These are phyloP conservation scores for Rhizopus stolonifer DNA, from an alignment of 371 early-diverging fungal species.

Conservation along the genomic window DNA sequence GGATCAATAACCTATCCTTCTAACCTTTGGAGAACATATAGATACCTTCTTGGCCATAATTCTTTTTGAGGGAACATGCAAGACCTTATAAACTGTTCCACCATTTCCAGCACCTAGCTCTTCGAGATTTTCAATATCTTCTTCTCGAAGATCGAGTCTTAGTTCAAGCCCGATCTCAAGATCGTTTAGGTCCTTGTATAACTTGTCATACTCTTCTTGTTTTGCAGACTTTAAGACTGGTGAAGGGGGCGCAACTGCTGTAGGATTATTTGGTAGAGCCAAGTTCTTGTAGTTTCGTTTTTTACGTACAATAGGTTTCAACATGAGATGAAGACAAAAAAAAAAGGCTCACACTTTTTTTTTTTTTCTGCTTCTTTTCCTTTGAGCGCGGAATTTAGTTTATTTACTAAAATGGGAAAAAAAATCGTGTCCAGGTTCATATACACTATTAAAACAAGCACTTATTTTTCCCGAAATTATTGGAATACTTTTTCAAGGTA, in stretches of 20 bases:
- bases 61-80: slow-evolving; percentile 67
- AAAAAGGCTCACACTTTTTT: not conserved
- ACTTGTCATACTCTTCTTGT: slow-evolving; percentile 24
- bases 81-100: slow-evolving; percentile 71
- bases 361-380: not conserved
- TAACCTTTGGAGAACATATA: not conserved
- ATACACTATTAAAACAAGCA: not conserved
- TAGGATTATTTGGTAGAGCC: slow-evolving; percentile 26
- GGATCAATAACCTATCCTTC: not conserved
- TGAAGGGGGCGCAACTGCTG: not conserved
- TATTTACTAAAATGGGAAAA: slow-evolving; percentile 3
- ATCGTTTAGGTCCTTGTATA: slow-evolving; percentile 31
- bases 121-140: slow-evolving; percentile 70
- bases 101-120: slow-evolving; percentile 84
- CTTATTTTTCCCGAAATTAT: not conserved
- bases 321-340: not conserved
- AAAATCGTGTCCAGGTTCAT: not conserved
- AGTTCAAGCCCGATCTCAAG: slow-evolving; percentile 70
- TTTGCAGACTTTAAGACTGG: slow-evolving; percentile 18
- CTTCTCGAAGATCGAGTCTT: slow-evolving; percentile 66
- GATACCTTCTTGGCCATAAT: slow-evolving; percentile 76
- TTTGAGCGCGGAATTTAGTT: slow-evolving; percentile 1
- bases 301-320: slow-evolving; percentile 36
- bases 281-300: slow-evolving; percentile 63
- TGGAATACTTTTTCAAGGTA: not conserved